Evolutionary conservation across 345 rosid genomes (phyloP).

Genomic region (Tarenaya hassleriana): DNA sequence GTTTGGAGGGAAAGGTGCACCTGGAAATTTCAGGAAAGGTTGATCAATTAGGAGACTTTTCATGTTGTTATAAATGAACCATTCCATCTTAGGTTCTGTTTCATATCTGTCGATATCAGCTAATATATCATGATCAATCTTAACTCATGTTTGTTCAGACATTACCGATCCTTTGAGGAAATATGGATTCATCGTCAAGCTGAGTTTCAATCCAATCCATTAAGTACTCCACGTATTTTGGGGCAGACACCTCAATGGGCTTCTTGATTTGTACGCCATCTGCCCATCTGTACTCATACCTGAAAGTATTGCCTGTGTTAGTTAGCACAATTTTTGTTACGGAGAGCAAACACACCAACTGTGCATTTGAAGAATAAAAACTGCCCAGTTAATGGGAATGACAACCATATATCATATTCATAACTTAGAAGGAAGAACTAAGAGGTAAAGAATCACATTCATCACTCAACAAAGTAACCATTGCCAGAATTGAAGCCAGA

Average conservation of each 20-base stretch:
- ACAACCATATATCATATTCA: too few relatives aligned
- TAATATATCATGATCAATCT: neutral
- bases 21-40: conserved; percentile 27
- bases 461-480: too few relatives aligned
- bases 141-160: too few relatives aligned
- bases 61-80: too few relatives aligned
- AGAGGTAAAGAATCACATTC: conserved; percentile 6
- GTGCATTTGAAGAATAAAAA: neutral
- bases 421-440: neutral
- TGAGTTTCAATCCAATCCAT: conserved; percentile 99
- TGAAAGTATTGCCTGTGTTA: conserved; percentile 29
- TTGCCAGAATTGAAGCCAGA: too few relatives aligned
- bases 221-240: conserved; percentile 93
- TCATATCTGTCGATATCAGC: too few relatives aligned
- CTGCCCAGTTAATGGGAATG: neutral
- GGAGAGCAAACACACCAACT: conserved; percentile 3
- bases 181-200: conserved; percentile 92
- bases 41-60: too few relatives aligned
- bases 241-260: conserved; percentile 98
- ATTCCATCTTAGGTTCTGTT: too few relatives aligned
- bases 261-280: conserved; percentile 98
- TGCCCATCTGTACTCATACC: conserved; percentile 99
- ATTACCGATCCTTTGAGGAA: conserved; percentile 97
- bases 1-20: conserved; percentile 91
- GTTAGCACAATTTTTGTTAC: neutral